A percentile compares a stretch with the other conserved stretches of the same genome.
Conservation (phyloP, 2,329 filamentous ascomycete genomes). For the Fusarium luffae region DNA sequence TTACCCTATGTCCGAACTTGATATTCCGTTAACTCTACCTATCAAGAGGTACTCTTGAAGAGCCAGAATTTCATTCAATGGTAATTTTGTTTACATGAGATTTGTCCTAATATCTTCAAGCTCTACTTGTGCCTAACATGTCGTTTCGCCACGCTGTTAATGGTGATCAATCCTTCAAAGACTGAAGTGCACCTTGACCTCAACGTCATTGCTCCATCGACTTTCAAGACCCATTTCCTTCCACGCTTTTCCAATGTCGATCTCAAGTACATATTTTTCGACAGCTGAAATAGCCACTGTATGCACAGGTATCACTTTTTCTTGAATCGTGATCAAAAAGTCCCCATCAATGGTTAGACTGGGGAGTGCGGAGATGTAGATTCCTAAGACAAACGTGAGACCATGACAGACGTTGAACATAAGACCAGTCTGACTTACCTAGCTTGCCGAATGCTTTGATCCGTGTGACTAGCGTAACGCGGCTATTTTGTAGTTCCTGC, state of each 20-base stretch:
- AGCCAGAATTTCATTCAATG: background rate
- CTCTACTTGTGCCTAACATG: background rate
- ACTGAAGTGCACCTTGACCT: constrained; percentile 70
- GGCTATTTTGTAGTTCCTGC: constrained; percentile 61
- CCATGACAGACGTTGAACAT: background rate
- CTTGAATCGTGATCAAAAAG: constrained; percentile 80
- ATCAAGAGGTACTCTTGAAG: background rate
- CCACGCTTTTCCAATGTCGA: constrained; percentile 85
- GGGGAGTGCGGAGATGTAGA: constrained; percentile 80
- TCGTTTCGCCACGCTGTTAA: background rate
- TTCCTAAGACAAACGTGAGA: constrained; percentile 54
- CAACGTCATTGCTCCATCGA: constrained; percentile 84
- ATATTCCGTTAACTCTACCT: background rate
- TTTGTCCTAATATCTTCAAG: background rate
- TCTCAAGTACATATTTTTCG: constrained; percentile 73
- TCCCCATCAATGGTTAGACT: constrained; percentile 69
- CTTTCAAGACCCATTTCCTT: constrained; percentile 74
- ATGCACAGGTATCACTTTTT: constrained; percentile 72
- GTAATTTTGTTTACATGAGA: background rate
- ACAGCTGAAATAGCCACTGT: constrained; percentile 69
- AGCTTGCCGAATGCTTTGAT: constrained; percentile 84
- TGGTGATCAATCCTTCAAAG: constrained; percentile 41
- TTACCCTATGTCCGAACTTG: background rate
- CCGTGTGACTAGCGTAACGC: constrained; percentile 72
- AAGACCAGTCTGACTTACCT: constrained; percentile 59